Evolutionary conservation across 352 stramenopile species (phyloP).

Genomic region (Phytophthora europaea): DNA sequence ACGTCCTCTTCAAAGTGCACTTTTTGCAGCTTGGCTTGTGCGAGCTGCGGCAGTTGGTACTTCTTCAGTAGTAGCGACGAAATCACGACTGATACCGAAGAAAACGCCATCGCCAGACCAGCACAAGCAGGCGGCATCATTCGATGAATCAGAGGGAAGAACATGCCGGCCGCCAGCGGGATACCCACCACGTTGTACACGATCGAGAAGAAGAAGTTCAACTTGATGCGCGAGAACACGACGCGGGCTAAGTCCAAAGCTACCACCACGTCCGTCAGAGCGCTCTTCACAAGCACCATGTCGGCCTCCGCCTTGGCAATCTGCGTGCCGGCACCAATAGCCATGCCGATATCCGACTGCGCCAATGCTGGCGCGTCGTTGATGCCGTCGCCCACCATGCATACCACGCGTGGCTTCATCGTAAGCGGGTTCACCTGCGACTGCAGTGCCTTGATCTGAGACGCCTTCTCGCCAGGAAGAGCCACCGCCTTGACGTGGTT

Average conservation of each 20-base stretch:
- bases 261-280: slow-evolving; percentile 86
- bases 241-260: slow-evolving; percentile 84
- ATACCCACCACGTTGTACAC: slow-evolving; percentile 90
- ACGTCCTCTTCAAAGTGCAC: slow-evolving; percentile 70
- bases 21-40: slow-evolving; percentile 39
- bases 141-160: slow-evolving; percentile 86
- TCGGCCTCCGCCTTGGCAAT: slow-evolving; percentile 90
- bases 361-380: slow-evolving; percentile 96
- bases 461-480: slow-evolving; percentile 95
- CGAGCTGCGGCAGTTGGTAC: slow-evolving; percentile 67
- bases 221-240: slow-evolving; percentile 84
- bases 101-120: slow-evolving; percentile 90
- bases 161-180: slow-evolving; percentile 84
- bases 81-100: slow-evolving; percentile 87
- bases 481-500: slow-evolving; percentile 89
- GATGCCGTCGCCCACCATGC: slow-evolving; percentile 96
- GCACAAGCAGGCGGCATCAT: slow-evolving; percentile 89
- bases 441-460: slow-evolving; percentile 91
- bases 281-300: slow-evolving; percentile 91
- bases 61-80: slow-evolving; percentile 89
- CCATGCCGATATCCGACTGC: slow-evolving; percentile 94
- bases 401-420: slow-evolving; percentile 84
- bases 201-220: slow-evolving; percentile 92
- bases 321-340: slow-evolving; percentile 93
- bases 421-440: slow-evolving; percentile 76